These are phyloP conservation scores for Acanthamoeba sp. DNA, from an alignment of 208 protist genomes.

Conservation along the genomic window DNA sequence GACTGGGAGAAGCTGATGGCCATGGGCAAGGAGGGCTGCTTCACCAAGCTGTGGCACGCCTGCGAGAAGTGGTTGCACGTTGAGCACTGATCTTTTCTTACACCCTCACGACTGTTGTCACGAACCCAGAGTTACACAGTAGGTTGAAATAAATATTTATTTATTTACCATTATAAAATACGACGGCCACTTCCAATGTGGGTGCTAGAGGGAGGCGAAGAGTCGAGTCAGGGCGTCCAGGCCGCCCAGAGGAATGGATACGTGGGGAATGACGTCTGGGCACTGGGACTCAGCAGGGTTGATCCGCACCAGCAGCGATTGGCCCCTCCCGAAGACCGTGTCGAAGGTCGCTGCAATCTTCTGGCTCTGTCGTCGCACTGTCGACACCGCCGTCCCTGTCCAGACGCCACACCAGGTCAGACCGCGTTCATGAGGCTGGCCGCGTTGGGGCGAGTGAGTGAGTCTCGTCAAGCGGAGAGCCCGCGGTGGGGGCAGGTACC, in stretches of 20 bases:
- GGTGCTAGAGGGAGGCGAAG: too few species aligned
- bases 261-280: background rate
- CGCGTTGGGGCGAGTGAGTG: background rate
- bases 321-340: background rate
- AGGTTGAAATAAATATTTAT: too few species aligned
- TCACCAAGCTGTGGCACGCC: slow-evolving; percentile 35
- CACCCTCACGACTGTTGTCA: too few species aligned
- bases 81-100: too few species aligned
- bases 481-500: background rate
- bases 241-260: background rate
- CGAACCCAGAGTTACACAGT: too few species aligned
- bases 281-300: background rate
- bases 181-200: too few species aligned
- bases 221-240: background rate
- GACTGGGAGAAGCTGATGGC: slow-evolving; percentile 2
- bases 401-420: background rate
- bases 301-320: background rate
- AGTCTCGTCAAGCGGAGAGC: background rate
- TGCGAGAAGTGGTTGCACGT: slow-evolving; percentile 36
- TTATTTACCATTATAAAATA: too few species aligned
- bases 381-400: background rate
- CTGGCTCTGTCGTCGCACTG: background rate
- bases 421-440: background rate
- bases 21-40: background rate
- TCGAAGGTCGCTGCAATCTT: background rate